Base-by-base conservation (phyloP, 139 green algal species). In the Coelastrella sp. region DNA sequence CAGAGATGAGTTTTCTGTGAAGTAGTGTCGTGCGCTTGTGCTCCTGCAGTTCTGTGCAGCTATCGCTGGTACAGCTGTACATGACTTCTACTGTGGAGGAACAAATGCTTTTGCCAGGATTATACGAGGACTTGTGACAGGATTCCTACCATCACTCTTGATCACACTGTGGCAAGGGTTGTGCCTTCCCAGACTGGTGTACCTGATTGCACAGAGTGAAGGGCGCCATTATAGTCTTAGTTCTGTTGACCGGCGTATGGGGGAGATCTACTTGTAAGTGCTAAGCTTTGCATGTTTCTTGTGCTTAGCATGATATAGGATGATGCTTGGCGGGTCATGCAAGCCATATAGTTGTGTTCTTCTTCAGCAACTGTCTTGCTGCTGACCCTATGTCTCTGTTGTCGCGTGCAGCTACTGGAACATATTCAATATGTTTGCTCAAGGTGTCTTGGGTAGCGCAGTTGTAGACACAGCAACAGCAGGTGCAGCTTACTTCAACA, bases 141-240 rank as follows among this genome's bases (percentile, higher is more conserved):
- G 86, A 23, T 87, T 92, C 43, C 57, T 92, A 32, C 93, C 93
- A 17, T 79, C 90, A 0, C 27, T 96, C 25, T 41, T 96, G 37
- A 92, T 96, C 11, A 88, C 79, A 48, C 63, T 96, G 2, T 96
- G 94, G 91, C 91, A 96, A 85, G 91, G 88, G 62, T 74, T 95
- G 5, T 63, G 93, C 57, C 85, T 96, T 57, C 93, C 93, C 4
- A 86, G 86, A 19, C 81, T 80, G n/a, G 27, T 92, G 6, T 92
- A 91, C 73, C 48, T 82, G 57, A 32, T 83, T 9, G 32, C 84
- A 9, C 89, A 94, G 86, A 74, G 41, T 34, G 80, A 89, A 60
- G 80, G 53, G 5, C 32, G 64, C 6, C 84, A 85, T 64, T 82
- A 63, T 64, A 87, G 77, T 38, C 50, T 90, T 4, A 83, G 57